Percentiles rank a stretch among this genome's conserved stretches.
Conservation (phyloP, 2,329 filamentous ascomycete genomes). For the Pseudocercospora musae region DNA sequence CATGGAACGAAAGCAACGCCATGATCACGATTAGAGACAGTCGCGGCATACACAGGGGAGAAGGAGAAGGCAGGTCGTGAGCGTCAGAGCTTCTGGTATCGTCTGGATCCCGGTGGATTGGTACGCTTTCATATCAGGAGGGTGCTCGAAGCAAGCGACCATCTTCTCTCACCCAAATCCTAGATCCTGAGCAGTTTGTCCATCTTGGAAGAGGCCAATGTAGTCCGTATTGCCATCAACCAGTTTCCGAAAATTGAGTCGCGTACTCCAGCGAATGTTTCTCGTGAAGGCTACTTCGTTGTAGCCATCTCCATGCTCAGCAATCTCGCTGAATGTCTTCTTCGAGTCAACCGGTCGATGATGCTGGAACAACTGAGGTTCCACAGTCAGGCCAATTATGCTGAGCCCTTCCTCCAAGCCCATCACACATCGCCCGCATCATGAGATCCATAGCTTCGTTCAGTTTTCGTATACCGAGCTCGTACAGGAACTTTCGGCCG, state of each 20-base stretch:
- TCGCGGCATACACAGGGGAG: too few relatives aligned
- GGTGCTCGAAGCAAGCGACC: neutral
- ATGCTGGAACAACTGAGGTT: slow-evolving; percentile 46
- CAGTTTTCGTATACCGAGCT: slow-evolving; percentile 42
- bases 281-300: slow-evolving; percentile 34
- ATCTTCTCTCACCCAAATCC: neutral
- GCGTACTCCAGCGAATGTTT: slow-evolving; percentile 40
- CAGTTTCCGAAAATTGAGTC: slow-evolving; percentile 39
- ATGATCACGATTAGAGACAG: too few relatives aligned
- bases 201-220: neutral
- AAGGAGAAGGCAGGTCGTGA: too few relatives aligned
- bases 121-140: neutral
- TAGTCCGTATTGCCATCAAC: slow-evolving; percentile 36
- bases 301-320: slow-evolving; percentile 32
- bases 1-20: neutral
- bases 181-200: neutral
- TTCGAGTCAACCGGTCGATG: slow-evolving; percentile 41
- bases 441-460: slow-evolving; percentile 36
- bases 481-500: slow-evolving; percentile 42
- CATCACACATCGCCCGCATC: slow-evolving; percentile 28
- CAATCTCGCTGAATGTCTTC: slow-evolving; percentile 39
- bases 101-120: too few relatives aligned
- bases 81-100: too few relatives aligned
- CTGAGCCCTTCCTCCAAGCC: slow-evolving; percentile 25
- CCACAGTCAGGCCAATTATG: slow-evolving; percentile 41